Conservation (phyloP, 1,284 basidiomycete species). For the Puccinia horiana region DNA sequence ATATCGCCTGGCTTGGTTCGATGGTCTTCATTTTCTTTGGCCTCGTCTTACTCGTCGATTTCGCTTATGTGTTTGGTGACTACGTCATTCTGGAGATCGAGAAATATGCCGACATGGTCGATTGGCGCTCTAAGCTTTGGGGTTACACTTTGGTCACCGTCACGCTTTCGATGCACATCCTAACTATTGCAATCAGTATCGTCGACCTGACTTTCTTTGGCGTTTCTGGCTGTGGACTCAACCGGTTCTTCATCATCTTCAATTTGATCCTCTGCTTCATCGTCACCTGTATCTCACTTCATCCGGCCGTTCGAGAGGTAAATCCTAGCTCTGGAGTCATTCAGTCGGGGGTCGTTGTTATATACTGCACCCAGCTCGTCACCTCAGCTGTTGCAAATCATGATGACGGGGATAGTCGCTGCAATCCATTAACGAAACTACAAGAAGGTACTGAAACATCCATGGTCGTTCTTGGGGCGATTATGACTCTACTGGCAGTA, state of each 20-base stretch:
- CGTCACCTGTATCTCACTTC: conserved; percentile 79
- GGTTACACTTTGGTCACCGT: conserved; percentile 93
- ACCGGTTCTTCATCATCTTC: conserved; percentile 92
- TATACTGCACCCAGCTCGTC: conserved; percentile 94
- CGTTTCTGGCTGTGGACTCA: conserved; percentile 79
- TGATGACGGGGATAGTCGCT: conserved; percentile 67
- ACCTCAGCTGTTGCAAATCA: conserved; percentile 93
- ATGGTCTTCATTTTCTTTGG: conserved; percentile 91
- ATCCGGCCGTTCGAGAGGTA: conserved; percentile 83
- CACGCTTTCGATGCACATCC: conserved; percentile 83
- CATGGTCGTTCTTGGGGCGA: conserved; percentile 82
- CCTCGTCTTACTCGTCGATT: conserved; percentile 94
- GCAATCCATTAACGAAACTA: conserved; percentile 77
- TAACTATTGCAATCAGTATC: conserved; percentile 78
- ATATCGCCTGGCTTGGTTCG: conserved; percentile 74
- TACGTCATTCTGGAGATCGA: conserved; percentile 97
- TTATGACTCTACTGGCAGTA: conserved; percentile 96
- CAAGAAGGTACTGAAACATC: conserved; percentile 72
- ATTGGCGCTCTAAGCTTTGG: conserved; percentile 74
- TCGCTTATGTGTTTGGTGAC: conserved; percentile 73
- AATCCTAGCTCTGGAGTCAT: conserved; percentile 93
- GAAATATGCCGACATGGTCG: conserved; percentile 79
- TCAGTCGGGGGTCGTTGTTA: conserved; percentile 92
- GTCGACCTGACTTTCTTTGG: conserved; percentile 92
- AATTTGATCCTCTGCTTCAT: conserved; percentile 80